Base-by-base conservation (phyloP, 2,329 filamentous ascomycete genomes). In the Talaromyces sp. region DNA sequence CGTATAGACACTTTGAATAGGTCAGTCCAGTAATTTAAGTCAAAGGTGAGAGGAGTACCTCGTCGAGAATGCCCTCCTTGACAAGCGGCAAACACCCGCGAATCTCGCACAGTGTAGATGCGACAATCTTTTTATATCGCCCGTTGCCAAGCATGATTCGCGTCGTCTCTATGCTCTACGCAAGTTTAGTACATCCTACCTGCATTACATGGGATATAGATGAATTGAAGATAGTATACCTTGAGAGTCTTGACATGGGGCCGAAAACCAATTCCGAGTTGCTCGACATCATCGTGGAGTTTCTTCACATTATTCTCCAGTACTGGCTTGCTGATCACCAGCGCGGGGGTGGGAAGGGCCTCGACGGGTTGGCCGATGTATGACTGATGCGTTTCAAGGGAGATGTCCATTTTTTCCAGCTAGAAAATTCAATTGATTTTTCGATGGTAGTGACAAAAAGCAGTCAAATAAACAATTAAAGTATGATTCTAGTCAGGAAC, bases 161-260 rank as follows among this genome's bases (percentile, higher is more conserved):
- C 0, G 79, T 81, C 22, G 73, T 70, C 63, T 75, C 73, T n/a
- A 71, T 65, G 11, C 69, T 69, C 71, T 69, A 25, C 3, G 10
- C 31, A 15, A 15, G 19, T 43, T 64, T 33, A 60, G 50, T n/a
- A 50, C 19, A 11, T 15, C 27, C 41, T 19, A 15, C 10, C 9
- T 13, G 2, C 7, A 41, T n/a, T 22, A 3, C 33, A 27, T 35
- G 1, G 1, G 8, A 50, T 25, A 54, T 35, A 22, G 10, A 39
- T 15, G 37, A 8, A 15, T 56, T 17, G 22, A 6, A 2, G 6
- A 15, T 17, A 10, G n/a, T 58, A 2, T 45, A 78, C 80, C 73
- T 82, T 82, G 27, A 81, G 72, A 0, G 80, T 82, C 68, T 82
- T 82, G n/a, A 82, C 75, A 67, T 82, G 80, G 19, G 79, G 78